Percentiles rank a stretch among this genome's conserved stretches.
Evolutionary conservation across 208 protist genomes (phyloP).

Genomic region (Wallacemonas sp.): DNA sequence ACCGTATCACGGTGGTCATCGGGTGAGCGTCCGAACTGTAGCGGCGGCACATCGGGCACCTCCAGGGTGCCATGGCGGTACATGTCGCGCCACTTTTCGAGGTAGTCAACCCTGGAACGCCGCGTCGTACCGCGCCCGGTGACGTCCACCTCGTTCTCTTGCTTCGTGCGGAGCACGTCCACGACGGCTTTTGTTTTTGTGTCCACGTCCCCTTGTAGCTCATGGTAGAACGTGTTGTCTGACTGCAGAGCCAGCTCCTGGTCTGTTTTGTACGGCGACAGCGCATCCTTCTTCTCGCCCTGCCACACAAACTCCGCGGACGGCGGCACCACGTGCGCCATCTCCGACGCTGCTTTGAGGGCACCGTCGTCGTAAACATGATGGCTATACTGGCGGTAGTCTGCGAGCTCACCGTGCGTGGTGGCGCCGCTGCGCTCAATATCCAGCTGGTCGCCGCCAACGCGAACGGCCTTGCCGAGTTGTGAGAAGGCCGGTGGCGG

Average conservation of each 20-base stretch:
- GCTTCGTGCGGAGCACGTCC: slow-evolving; percentile 56
- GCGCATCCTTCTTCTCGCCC: slow-evolving; percentile 58
- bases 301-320: slow-evolving; percentile 85
- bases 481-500: slow-evolving; percentile 52
- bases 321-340: slow-evolving; percentile 53
- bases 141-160: slow-evolving; percentile 55
- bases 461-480: slow-evolving; percentile 55
- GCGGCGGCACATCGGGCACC: slow-evolving; percentile 59
- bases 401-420: slow-evolving; percentile 62
- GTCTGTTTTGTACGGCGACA: slow-evolving; percentile 86
- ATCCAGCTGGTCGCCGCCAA: slow-evolving; percentile 77
- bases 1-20: slow-evolving; percentile 80
- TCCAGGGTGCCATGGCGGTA: slow-evolving; percentile 90
- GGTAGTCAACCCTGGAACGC: slow-evolving; percentile 88
- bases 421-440: slow-evolving; percentile 77
- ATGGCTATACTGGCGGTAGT: slow-evolving; percentile 61
- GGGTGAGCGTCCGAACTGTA: slow-evolving; percentile 71
- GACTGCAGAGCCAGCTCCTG: slow-evolving; percentile 81
- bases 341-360: slow-evolving; percentile 69
- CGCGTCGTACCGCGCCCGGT: slow-evolving; percentile 54
- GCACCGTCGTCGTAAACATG: slow-evolving; percentile 74
- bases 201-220: slow-evolving; percentile 45
- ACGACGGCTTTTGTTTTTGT: slow-evolving; percentile 55
- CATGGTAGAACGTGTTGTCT: slow-evolving; percentile 83
- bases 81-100: slow-evolving; percentile 91